Percentiles rank a stretch among this genome's conserved stretches.
Evolutionary conservation across 257 asterid genomes (phyloP).

Genomic region (Verbena officinalis): DNA sequence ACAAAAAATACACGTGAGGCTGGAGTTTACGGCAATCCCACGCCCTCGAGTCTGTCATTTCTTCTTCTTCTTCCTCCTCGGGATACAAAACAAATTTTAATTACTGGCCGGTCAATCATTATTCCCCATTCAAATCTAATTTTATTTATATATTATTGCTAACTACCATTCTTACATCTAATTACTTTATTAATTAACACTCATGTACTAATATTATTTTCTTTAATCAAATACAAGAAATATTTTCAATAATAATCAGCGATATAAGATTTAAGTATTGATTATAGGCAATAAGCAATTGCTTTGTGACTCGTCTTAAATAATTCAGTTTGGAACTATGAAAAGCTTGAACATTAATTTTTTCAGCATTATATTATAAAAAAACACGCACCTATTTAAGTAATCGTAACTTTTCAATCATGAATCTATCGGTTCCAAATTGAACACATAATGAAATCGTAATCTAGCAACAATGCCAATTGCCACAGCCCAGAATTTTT

Average conservation of each 20-base stretch:
- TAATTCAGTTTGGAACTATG: not conserved
- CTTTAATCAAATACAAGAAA: too few species aligned
- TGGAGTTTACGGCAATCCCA: slow-evolving; percentile 47
- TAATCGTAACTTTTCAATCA: slow-evolving; percentile 45
- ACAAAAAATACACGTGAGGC: slow-evolving; percentile 55
- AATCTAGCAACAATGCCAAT: slow-evolving; percentile 40
- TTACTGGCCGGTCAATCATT: slow-evolving; percentile 38
- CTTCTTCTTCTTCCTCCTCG: slow-evolving; percentile 10
- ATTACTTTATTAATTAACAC: too few species aligned
- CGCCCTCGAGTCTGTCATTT: slow-evolving; percentile 48
- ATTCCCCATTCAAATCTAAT: slow-evolving; percentile 37
- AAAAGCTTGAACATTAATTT: slow-evolving; percentile 20
- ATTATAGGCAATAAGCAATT: not conserved
- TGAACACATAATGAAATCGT: slow-evolving; percentile 40
- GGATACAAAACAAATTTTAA: slow-evolving; percentile 32
- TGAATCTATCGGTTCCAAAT: slow-evolving; percentile 38
- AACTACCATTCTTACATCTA: too few species aligned
- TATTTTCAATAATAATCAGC: not conserved
- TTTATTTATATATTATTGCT: not conserved
- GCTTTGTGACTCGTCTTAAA: slow-evolving; percentile 2
- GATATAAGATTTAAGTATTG: not conserved
- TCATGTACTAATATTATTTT: too few species aligned
- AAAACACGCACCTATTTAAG: slow-evolving; percentile 37
- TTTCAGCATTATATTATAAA: slow-evolving; percentile 24
- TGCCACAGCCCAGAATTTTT: slow-evolving; percentile 23